A percentile compares a stretch with the other conserved stretches of the same genome.
Evolutionary conservation across 306 rosid species (phyloP).

Genomic region (Betula pendula): DNA sequence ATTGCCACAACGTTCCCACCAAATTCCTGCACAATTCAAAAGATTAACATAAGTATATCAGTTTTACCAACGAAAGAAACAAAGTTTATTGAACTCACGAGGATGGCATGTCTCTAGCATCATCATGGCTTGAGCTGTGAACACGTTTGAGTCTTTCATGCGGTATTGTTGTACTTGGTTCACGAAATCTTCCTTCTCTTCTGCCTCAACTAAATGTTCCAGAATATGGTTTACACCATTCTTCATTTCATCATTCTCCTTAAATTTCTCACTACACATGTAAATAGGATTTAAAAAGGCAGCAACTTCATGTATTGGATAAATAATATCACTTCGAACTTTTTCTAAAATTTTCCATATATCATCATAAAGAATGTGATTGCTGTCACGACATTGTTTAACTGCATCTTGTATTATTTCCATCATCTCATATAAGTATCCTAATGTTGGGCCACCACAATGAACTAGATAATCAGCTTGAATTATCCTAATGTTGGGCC

Average conservation of each 20-base stretch:
- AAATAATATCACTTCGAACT: not conserved
- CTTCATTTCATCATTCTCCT: not conserved
- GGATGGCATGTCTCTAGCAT: not conserved
- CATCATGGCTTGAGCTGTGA: not conserved
- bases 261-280: not conserved
- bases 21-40: not conserved
- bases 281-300: slow-evolving; percentile 14
- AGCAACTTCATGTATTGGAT: not conserved
- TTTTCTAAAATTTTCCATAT: not conserved
- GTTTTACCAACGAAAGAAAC: not conserved
- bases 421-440: slow-evolving; percentile 11
- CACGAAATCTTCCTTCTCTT: not conserved
- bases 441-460: not conserved
- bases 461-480: not conserved
- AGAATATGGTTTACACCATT: not conserved
- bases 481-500: not conserved
- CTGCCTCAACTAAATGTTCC: not conserved
- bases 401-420: not conserved
- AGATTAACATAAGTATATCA: not conserved
- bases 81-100: not conserved
- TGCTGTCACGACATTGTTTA: not conserved
- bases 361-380: not conserved
- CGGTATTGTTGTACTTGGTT: not conserved
- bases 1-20: slow-evolving; percentile 4
- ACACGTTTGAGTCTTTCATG: not conserved